Evolutionary conservation across 1,284 basidiomycete species (phyloP), one percentile per base, ranked within the genome.

Genomic region (Stygiomarasmius scandens): DNA sequence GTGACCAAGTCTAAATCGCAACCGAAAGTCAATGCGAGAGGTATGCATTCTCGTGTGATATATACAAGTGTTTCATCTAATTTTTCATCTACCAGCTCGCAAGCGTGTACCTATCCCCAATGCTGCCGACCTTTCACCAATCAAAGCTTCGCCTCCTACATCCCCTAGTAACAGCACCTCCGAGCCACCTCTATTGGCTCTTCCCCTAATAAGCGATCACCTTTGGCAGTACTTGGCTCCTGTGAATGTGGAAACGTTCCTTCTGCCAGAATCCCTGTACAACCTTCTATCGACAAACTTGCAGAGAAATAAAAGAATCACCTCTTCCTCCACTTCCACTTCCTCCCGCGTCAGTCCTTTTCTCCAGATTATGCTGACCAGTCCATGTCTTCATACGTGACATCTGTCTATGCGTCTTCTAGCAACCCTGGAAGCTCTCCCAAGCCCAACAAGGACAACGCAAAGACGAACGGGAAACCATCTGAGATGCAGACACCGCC

Each of bases 261-360:
- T 11, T 55, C 52, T 38, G 23, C 46, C 22, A 52, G 47, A 29
- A 12, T 59, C 19, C 29, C 9, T 2, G 46, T 24, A 20, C 57
- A 56, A 52, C 53, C 55, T 19, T 60, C 61, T 22, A 22, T 49
- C 14, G 54, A 52, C 27, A 43, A 61, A n/a, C 27, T 59, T 14
- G 47, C 45, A 25, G 24, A 55, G 34, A 58, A 57, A 41, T 49
- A 59, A 61, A 65, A 48, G 67, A 75, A 23, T 69, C 72, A 2
- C 77, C 79, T 16, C 77, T 84, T 27, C 82, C 84, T 19, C 78
- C 87, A 9, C 79, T 89, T 16, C 87, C 89, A 0, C 71, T 85
- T 10, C 75, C 80, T 2, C 84, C 86, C 2, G 68, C 81, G n/a
- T 22, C 41, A 45, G 43, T 54, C 52, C 22, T 24, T 46, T 25